phyloP scores from a whole-genome alignment of 2,329 filamentous ascomycete species.

The Alternaria ventricosa region DNA sequence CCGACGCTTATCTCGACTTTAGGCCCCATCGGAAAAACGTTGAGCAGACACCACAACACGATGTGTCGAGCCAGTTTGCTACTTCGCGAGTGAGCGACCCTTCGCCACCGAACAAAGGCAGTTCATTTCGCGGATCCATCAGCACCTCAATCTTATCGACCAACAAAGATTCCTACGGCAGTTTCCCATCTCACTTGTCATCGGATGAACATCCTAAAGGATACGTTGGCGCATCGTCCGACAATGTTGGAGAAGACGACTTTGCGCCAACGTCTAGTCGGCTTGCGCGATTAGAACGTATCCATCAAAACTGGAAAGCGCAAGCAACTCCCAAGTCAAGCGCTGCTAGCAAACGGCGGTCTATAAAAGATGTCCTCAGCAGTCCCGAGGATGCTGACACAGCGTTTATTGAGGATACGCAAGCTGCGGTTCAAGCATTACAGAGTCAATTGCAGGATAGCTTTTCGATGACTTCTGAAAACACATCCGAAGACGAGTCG shows the following conservation, averaged over 20 bases:
- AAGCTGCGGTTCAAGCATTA: constrained; percentile 49
- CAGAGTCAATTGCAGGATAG: constrained; percentile 51
- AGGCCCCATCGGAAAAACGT: constrained; percentile 16
- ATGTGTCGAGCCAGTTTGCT: background rate
- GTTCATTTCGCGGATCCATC: background rate
- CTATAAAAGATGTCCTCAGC: background rate
- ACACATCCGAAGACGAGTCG: constrained; percentile 7
- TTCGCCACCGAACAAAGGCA: background rate
- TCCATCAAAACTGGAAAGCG: constrained; percentile 33
- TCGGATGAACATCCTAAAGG: constrained; percentile 9
- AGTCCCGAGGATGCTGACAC: constrained; percentile 15
- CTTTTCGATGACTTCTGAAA: constrained; percentile 28
- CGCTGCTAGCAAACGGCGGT: background rate
- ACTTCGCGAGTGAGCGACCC: background rate
- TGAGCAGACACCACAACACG: background rate
- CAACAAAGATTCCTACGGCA: constrained; percentile 43
- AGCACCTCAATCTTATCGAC: constrained; percentile 14
- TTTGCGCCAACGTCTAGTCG: constrained; percentile 23
- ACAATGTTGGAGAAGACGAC: constrained; percentile 2
- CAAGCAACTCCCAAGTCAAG: constrained; percentile 17
- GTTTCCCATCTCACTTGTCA: constrained; percentile 39
- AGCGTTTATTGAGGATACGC: constrained; percentile 52
- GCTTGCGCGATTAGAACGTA: constrained; percentile 35
- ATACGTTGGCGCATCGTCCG: background rate
- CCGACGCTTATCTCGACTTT: constrained; percentile 51